Conservation (phyloP, 2,329 filamentous ascomycete genomes). For the Cercospora janseana region DNA sequence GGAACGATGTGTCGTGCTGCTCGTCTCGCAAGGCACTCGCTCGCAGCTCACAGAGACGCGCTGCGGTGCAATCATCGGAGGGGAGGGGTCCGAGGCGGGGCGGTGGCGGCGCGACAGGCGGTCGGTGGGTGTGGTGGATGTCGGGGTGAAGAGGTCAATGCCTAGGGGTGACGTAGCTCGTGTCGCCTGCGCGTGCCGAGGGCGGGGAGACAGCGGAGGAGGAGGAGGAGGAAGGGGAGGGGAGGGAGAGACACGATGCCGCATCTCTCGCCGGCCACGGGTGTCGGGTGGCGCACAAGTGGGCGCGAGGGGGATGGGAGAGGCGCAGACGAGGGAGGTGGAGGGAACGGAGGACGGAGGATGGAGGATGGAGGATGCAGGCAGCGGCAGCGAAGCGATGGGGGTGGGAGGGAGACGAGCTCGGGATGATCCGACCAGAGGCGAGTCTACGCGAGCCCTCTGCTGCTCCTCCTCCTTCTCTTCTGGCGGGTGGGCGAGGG, state of each 20-base stretch:
- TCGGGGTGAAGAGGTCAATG: slow-evolving; percentile 1
- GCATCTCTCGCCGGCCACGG: too few species aligned
- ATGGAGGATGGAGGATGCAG: too few species aligned
- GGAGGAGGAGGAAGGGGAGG: not conserved
- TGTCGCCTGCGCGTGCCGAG: not conserved
- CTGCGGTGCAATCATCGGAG: slow-evolving; percentile 18
- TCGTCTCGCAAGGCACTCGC: slow-evolving; percentile 14
- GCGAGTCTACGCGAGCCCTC: too few species aligned
- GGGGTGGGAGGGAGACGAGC: too few species aligned
- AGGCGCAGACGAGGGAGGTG: too few species aligned
- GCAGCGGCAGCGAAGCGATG: too few species aligned
- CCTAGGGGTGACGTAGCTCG: slow-evolving; percentile 11
- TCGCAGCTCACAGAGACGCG: slow-evolving; percentile 15
- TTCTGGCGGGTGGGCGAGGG: not conserved
- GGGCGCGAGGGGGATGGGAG: not conserved
- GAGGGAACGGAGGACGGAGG: too few species aligned
- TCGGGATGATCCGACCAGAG: too few species aligned
- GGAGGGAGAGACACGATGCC: not conserved
- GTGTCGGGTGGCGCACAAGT: slow-evolving; percentile 6
- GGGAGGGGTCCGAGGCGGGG: slow-evolving; percentile 13
- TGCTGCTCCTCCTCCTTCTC: too few species aligned
- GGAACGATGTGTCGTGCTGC: slow-evolving; percentile 12
- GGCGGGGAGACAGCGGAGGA: not conserved
- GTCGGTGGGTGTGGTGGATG: not conserved
- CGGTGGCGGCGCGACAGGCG: not conserved